Conservation (phyloP, 768 basidiomycete species). For the Phylloporus arenicola region DNA sequence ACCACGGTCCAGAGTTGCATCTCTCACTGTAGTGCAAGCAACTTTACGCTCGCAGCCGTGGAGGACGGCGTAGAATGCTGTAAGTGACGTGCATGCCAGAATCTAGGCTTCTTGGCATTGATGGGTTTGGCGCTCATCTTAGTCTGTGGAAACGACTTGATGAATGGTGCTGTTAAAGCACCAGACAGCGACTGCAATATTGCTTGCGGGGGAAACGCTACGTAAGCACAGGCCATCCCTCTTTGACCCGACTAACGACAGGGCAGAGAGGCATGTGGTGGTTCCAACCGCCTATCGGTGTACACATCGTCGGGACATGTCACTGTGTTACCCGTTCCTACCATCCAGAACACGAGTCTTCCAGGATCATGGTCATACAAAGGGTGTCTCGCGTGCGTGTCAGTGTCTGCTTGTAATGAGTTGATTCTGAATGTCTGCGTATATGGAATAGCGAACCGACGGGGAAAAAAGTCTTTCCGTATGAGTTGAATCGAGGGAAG, state of each 20-base stretch:
- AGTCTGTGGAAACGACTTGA: conserved; percentile 69
- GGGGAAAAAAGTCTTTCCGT: conserved; percentile 49
- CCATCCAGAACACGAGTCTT: conserved; percentile 47
- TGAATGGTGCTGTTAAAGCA: conserved; percentile 52
- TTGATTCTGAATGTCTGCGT: neutral
- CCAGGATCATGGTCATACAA: conserved; percentile 61
- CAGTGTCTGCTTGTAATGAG: neutral
- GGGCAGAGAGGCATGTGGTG: conserved; percentile 64
- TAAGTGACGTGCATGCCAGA: conserved; percentile 26
- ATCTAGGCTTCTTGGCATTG: neutral
- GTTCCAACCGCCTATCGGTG: conserved; percentile 63
- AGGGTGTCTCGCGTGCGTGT: conserved; percentile 59
- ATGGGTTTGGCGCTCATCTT: neutral
- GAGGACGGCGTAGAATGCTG: conserved; percentile 50
- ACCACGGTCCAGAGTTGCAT: conserved; percentile 65
- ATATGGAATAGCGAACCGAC: conserved; percentile 40
- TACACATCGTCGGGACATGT: conserved; percentile 52
- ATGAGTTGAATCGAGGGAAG: conserved; percentile 49
- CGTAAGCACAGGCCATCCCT: conserved; percentile 36
- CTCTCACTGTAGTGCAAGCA: conserved; percentile 45
- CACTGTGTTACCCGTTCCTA: conserved; percentile 47
- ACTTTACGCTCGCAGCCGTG: conserved; percentile 62
- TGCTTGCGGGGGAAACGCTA: conserved; percentile 64
- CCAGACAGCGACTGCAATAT: conserved; percentile 57
- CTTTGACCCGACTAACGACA: conserved; percentile 3